Base-by-base conservation (phyloP, 495 filamentous ascomycete species). In the Talaromyces liani region DNA sequence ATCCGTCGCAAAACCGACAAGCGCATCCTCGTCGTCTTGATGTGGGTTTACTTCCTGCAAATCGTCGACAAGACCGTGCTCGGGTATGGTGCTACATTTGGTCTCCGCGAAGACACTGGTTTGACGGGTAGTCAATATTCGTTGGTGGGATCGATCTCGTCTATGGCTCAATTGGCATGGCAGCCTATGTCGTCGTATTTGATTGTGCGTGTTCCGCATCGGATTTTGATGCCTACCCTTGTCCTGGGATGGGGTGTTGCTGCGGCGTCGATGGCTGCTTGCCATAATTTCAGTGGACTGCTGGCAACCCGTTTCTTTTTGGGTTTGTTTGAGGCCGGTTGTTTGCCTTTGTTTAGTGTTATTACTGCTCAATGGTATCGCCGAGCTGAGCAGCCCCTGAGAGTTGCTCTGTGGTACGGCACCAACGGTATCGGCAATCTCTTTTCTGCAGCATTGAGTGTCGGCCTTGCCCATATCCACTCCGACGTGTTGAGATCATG, bases 11-110 rank as follows among this genome's bases (percentile, higher is more conserved):
- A 87, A 69, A 88, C 83, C 0, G 86, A 89, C 71, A 71, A 70
- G 25, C 75, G 75, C 25, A 87, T 89, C 57, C 73, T 89, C 3
- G 54, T 77, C 10, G 78, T 89, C 49, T 73, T 88, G 2, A 73
- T 82, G 22, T 88, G 86, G 87, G 84, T 87, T 9, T 88, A 88
- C 65, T 87, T 88, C 53, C 65, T 75, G n/a, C 76, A 86, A 70
- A 87, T 88, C 60, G 76, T 88, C 4, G 86, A 89, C 75, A 89
- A 88, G 69, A 73, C 82, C 1, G 82, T 87, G 3, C 80, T 88
- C 0, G 85, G 85, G 25, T 86, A 86, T 66, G 84, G 82, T 59
- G 84, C 85, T 29, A 84, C 84, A 7, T 87, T 87, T 60, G 86
- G 86, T n/a, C 71, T 89, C 18, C 73, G 75, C 36, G 68, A 79